Conservation (phyloP, 2,329 filamentous ascomycete genomes). For the Sporothrix inflata region DNA sequence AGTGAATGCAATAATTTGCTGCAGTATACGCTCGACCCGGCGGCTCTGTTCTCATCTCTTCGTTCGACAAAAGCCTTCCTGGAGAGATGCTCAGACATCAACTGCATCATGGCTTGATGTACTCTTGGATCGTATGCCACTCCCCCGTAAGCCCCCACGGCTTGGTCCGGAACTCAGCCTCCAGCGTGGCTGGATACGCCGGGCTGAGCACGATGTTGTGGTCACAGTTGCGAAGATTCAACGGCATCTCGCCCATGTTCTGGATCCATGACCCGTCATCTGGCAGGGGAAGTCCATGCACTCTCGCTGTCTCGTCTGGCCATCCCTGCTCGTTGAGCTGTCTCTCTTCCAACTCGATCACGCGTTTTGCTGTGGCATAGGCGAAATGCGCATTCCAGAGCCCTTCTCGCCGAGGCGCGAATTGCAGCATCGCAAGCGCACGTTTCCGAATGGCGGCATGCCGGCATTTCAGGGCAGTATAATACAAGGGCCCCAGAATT, state of each 20-base stretch:
- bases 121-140: background rate
- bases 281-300: slow-evolving; percentile 10
- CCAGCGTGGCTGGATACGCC: background rate
- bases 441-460: slow-evolving; percentile 11
- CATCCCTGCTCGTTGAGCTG: background rate
- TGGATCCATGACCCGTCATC: background rate
- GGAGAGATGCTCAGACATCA: too few species aligned
- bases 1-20: too few species aligned
- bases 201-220: slow-evolving; percentile 13
- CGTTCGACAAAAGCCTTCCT: too few species aligned
- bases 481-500: slow-evolving; percentile 13
- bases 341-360: slow-evolving; percentile 12
- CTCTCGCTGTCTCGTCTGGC: background rate
- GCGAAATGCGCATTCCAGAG: slow-evolving; percentile 17
- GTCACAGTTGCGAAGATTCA: background rate
- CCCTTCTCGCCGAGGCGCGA: background rate
- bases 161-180: background rate
- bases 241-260: background rate
- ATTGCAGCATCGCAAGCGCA: background rate
- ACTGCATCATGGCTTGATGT: background rate
- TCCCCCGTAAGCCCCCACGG: background rate
- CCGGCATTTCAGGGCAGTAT: slow-evolving; percentile 17
- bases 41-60: too few species aligned
- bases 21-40: too few species aligned
- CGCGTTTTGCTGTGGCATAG: background rate